Percentiles rank a stretch among this genome's conserved stretches.
These are phyloP conservation scores for Cladorrhinum samala DNA, from an alignment of 495 filamentous ascomycete species.

Conservation along the genomic window DNA sequence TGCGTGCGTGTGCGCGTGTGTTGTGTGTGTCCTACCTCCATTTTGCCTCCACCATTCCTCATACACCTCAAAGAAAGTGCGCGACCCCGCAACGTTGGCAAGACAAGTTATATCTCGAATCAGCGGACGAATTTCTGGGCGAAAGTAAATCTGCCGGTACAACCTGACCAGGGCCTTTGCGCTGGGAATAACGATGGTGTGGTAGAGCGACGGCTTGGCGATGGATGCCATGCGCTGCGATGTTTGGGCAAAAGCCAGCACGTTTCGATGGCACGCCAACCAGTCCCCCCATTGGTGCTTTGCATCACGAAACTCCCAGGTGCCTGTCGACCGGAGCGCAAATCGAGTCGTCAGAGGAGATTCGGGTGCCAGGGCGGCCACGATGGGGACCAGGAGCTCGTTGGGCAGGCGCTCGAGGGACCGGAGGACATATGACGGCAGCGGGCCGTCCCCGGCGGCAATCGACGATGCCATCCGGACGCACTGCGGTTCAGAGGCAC, in stretches of 20 bases:
- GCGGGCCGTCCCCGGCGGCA: not conserved
- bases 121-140: conserved; percentile 22
- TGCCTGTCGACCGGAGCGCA: conserved; percentile 23
- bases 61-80: conserved; percentile 11
- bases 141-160: conserved; percentile 12
- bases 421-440: not conserved
- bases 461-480: conserved; percentile 9
- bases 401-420: conserved; percentile 23
- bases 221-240: conserved; percentile 28
- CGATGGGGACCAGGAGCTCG: conserved; percentile 28
- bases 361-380: conserved; percentile 20
- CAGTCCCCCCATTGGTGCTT: conserved; percentile 25
- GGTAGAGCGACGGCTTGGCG: conserved; percentile 26
- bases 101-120: conserved; percentile 27
- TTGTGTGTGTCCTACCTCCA: conserved; percentile 17
- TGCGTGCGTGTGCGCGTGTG: too few relatives aligned
- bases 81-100: conserved; percentile 17
- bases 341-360: conserved; percentile 26
- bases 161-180: conserved; percentile 19
- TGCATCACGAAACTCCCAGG: conserved; percentile 29
- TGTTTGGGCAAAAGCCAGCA: conserved; percentile 25
- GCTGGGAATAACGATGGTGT: conserved; percentile 25
- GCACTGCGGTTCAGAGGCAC: not conserved
- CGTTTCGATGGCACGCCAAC: conserved; percentile 17
- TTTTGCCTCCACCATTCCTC: conserved; percentile 18